phyloP scores from a whole-genome alignment of 1,284 basidiomycete genomes.

The Moesziomyces antarcticus region DNA sequence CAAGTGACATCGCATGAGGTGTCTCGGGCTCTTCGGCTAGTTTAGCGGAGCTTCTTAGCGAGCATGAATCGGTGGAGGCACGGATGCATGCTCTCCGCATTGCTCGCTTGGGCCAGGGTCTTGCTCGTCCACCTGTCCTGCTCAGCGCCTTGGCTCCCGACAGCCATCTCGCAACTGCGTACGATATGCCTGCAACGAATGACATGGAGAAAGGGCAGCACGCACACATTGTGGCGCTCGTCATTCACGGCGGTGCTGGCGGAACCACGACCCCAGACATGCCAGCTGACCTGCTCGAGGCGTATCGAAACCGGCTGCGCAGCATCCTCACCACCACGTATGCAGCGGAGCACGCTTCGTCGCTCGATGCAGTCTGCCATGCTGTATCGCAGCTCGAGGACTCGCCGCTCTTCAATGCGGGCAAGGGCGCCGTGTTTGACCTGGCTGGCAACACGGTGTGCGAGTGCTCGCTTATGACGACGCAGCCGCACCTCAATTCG shows the following conservation, averaged over 20 bases:
- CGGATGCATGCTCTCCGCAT: not conserved
- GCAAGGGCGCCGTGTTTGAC: conserved; percentile 69
- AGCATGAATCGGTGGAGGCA: not conserved
- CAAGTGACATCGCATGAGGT: too few species aligned
- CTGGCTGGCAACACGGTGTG: conserved; percentile 75
- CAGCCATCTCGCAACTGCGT: too few species aligned
- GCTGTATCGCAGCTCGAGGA: conserved; percentile 81
- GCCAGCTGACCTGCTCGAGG: conserved; percentile 70
- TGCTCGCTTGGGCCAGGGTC: not conserved
- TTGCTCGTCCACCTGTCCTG: not conserved
- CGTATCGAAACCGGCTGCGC: conserved; percentile 74
- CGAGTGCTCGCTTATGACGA: conserved; percentile 73
- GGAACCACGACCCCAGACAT: conserved; percentile 28
- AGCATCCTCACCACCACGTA: conserved; percentile 76
- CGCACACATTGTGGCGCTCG: conserved; percentile 33
- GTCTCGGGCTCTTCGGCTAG: not conserved
- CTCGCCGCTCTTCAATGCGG: conserved; percentile 80
- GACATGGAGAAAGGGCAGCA: conserved; percentile 1
- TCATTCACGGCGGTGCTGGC: conserved; percentile 51
- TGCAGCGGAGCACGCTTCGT: conserved; percentile 75
- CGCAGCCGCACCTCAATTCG: conserved; percentile 15
- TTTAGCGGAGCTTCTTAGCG: not conserved
- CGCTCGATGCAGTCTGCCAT: conserved; percentile 82
- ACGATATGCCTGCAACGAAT: not conserved
- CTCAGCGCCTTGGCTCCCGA: not conserved